Base-by-base conservation (phyloP, 164 flowering plant genomes). In the Annona squamosa region DNA sequence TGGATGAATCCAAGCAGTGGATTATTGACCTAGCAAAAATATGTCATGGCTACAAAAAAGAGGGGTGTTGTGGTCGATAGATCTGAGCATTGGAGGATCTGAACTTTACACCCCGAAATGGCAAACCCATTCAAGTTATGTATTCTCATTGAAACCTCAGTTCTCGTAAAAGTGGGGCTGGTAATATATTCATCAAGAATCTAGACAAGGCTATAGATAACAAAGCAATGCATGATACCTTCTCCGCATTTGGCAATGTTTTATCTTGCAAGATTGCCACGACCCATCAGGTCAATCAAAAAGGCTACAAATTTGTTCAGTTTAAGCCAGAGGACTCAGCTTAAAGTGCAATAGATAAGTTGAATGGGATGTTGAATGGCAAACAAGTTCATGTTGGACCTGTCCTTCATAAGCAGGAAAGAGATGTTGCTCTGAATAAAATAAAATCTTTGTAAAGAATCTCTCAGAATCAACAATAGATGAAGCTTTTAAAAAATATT, bases 291-390 rank as follows among this genome's bases (percentile, higher is more conserved):
- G 92, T 88, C 18, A 89, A 86, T 76, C 88, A 93, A 2, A 87
- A 86, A 77, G 96, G 93, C 42, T 87, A 88, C 78, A 90, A 91
- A 37, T 91, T 86, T 84, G 95, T 90, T 4, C 92, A 90, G 65
- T 90, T 81, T 82, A 89, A 86, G 63, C 77, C 19, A 75, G 89
- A 87, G 71, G 91, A 85, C 47, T 46, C 91, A 74, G 91, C 91
- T 44, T 91, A 90, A 77, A 85, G 61, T 68, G 95, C 95, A 4
- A 89, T 90, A 46, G 92, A 89, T 68, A 84, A 87, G 80, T 83
- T 90, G 46, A 89, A 90, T 80, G 95, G 91, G 65, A 87, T 90
- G 95, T 66, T 90, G 10, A 90, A 90, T 78, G 95, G 87, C 73
- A 90, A 89, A 63, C 89, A 87, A 78, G 95, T 90, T 63, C 87